These are phyloP conservation scores for Hymenoscyphus occultus DNA, from an alignment of 2,329 filamentous ascomycete species.

Conservation along the genomic window DNA sequence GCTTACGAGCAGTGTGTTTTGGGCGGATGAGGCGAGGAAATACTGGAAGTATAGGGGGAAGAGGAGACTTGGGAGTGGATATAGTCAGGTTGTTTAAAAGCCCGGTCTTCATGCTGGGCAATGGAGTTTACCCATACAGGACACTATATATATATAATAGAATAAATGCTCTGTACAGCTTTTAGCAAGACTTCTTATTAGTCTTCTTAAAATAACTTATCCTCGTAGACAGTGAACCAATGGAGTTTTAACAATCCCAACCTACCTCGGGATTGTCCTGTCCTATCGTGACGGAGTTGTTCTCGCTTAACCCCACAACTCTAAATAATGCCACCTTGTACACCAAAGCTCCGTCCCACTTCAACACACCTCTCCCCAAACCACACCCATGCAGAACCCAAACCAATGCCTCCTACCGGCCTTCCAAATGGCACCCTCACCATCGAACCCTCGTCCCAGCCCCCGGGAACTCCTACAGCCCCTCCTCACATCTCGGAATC, in stretches of 20 bases:
- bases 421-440: constrained; percentile 34
- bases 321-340: constrained; percentile 16
- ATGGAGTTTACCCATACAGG: constrained; percentile 4
- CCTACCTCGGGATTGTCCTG: neutral
- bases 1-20: constrained; percentile 88
- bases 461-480: constrained; percentile 18
- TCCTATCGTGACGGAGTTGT: constrained; percentile 8
- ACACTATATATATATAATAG: constrained; percentile 15
- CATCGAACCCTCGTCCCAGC: constrained; percentile 3
- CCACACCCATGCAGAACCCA: constrained; percentile 34
- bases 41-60: constrained; percentile 60
- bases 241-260: neutral
- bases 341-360: constrained; percentile 1
- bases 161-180: constrained; percentile 2
- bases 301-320: constrained; percentile 27
- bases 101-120: constrained; percentile 18
- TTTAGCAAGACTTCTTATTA: neutral
- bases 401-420: constrained; percentile 38
- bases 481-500: constrained; percentile 59
- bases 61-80: constrained; percentile 56
- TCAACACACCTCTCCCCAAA: constrained; percentile 5
- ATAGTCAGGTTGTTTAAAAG: constrained; percentile 61
- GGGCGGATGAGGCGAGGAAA: constrained; percentile 89
- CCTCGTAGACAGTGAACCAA: neutral
- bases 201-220: neutral